phyloP scores from a whole-genome alignment of 495 filamentous ascomycete species.

The Talaromyces adpressus region DNA sequence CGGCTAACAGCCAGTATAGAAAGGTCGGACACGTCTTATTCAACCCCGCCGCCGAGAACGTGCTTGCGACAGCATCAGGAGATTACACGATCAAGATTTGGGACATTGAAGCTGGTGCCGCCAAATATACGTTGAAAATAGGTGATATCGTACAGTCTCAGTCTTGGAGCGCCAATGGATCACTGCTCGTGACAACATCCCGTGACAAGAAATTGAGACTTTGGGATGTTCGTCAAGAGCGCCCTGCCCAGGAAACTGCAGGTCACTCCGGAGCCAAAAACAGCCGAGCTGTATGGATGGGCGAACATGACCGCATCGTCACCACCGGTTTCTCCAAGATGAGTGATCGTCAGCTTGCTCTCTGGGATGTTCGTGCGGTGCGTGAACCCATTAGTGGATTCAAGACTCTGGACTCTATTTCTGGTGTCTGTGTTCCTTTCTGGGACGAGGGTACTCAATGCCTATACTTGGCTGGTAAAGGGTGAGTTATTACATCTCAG shows the following conservation, averaged over 20 bases:
- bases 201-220: slow-evolving; percentile 96
- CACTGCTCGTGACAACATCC: slow-evolving; percentile 84
- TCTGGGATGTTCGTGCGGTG: slow-evolving; percentile 86
- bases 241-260: slow-evolving; percentile 71
- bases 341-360: slow-evolving; percentile 91
- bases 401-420: slow-evolving; percentile 82
- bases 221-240: slow-evolving; percentile 94
- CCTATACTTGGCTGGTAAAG: slow-evolving; percentile 91
- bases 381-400: slow-evolving; percentile 82
- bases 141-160: slow-evolving; percentile 88
- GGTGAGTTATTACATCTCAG: slow-evolving; percentile 47
- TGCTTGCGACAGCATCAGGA: slow-evolving; percentile 91
- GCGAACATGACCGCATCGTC: slow-evolving; percentile 87
- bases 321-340: slow-evolving; percentile 97
- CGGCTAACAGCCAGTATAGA: slow-evolving; percentile 37
- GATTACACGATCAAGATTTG: slow-evolving; percentile 94
- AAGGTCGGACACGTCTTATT: slow-evolving; percentile 97
- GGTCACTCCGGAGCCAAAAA: slow-evolving; percentile 95
- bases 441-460: slow-evolving; percentile 96
- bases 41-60: slow-evolving; percentile 92
- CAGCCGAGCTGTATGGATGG: slow-evolving; percentile 92
- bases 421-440: slow-evolving; percentile 98
- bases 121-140: slow-evolving; percentile 70
- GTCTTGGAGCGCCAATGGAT: slow-evolving; percentile 91
- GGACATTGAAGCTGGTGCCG: slow-evolving; percentile 78